phyloP scores from a whole-genome alignment of 345 rosid species.

The Bretschneidera sinensis region DNA sequence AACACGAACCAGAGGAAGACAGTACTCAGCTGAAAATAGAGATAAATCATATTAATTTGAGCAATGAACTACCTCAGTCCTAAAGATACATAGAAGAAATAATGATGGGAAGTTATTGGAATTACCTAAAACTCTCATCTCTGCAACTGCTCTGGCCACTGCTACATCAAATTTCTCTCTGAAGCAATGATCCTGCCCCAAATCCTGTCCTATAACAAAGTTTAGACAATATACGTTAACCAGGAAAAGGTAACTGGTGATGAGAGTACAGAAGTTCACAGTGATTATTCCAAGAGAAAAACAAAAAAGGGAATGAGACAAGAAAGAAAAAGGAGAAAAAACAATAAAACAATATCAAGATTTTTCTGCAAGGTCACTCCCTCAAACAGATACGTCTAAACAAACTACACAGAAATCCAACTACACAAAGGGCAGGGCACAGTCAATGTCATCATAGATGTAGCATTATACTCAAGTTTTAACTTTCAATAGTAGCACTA shows the following conservation, averaged over 20 bases:
- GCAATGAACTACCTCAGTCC: conserved; percentile 7
- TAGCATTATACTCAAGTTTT: no score
- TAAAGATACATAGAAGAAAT: conserved; percentile 2
- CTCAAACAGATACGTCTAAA: no score
- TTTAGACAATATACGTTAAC: conserved; percentile 7
- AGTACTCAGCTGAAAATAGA: conserved; percentile 72
- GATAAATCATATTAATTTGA: conserved; percentile 14
- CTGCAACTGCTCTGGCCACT: conserved; percentile 95
- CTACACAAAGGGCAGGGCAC: no score
- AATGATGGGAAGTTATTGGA: conserved; percentile 2
- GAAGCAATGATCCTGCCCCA: conserved; percentile 50
- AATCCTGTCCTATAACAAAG: conserved; percentile 55
- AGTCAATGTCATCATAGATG: no score
- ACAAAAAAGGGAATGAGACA: no score
- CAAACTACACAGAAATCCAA: no score
- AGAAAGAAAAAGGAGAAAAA: not conserved
- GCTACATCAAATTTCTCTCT: conserved; percentile 90
- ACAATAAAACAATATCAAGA: no score
- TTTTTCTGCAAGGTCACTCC: no score
- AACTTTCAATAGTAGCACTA: no score
- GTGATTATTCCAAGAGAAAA: no score
- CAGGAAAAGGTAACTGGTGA: not conserved
- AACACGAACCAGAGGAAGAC: conserved; percentile 88
- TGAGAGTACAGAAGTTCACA: no score
- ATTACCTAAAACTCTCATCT: conserved; percentile 86